These are phyloP conservation scores for Lichtheimia corymbifera DNA, from an alignment of 371 early-diverging fungal species.

Conservation along the genomic window DNA sequence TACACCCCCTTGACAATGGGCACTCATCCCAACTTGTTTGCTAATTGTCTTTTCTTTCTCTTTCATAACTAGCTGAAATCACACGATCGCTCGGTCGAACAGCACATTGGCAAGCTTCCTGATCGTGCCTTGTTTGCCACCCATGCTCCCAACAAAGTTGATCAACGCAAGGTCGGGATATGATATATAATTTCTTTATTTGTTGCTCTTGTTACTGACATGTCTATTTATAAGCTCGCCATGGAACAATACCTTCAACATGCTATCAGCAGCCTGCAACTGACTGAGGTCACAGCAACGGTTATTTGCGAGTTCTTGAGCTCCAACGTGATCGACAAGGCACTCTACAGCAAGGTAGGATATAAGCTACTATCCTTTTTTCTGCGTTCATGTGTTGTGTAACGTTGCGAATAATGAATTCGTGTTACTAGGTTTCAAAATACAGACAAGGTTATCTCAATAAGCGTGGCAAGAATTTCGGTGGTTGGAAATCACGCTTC, in stretches of 20 bases:
- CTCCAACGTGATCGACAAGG: constrained; percentile 54
- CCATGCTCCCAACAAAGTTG: constrained; percentile 68
- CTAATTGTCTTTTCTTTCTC: neutral
- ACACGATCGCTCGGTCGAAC: constrained; percentile 37
- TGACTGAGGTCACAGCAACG: constrained; percentile 54
- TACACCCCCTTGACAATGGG: constrained; percentile 20
- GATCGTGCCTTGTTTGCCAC: constrained; percentile 75
- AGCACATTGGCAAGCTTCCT: constrained; percentile 69
- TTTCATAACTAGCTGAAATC: constrained; percentile 24
- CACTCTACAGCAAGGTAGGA: constrained; percentile 23
- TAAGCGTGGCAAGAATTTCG: constrained; percentile 87
- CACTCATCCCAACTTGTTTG: no score
- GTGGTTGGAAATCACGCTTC: constrained; percentile 83
- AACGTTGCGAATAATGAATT: constrained; percentile 41
- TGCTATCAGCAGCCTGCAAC: constrained; percentile 33
- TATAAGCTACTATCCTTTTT: constrained; percentile 70
- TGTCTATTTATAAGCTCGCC: constrained; percentile 9
- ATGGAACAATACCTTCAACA: constrained; percentile 59
- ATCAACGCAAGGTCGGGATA: constrained; percentile 59
- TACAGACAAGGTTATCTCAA: constrained; percentile 80
- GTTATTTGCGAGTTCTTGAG: constrained; percentile 72
- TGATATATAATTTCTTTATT: no score
- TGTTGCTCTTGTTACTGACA: no score
- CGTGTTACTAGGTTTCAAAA: constrained; percentile 47
- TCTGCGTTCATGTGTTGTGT: no score